Evolutionary conservation across 225 moss, liverwort and hornwort genomes (phyloP), one percentile per base, ranked within the genome.

Genomic region (Physcomitrium patens): DNA sequence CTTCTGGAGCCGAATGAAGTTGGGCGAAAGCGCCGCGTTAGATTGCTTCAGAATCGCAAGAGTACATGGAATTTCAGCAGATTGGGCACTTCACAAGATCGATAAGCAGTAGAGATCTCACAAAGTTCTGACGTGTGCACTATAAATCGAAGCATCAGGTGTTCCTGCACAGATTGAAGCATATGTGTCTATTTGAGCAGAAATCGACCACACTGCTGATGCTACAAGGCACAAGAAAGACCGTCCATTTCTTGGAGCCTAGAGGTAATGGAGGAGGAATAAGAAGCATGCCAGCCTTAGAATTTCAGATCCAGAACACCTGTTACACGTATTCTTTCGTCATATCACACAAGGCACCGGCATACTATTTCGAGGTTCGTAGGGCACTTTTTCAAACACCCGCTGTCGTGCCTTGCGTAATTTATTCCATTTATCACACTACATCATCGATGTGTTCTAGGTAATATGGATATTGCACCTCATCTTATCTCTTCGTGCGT

Each of bases 281-380:
- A 15, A 31, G 66, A 20, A 7, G 37, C 49, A 67, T 48, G 18
- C 47, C 58, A 75, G 67, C 58, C 75, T 67, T 58, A 75, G 67
- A 67, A 67, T 75, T 67, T 37, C 48, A 75, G 75, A 75, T 67
- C 75, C 67, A 75, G 18, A 44, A 45, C 54, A 65, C 45, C 66
- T 44, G 27, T 27, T 19, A 57, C 67, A 75, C 75, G 75, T 67
- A 67, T 31, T 58, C 47, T 66, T 28, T 57, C 48, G 48, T 37
- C 14, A 67, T 58, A 58, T 67, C 75, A 67, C 31, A 67, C 57
- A 67, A 28, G 49, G 72, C 72, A 72, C 8, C 72, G 49, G 24
- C 20, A 43, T 75, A 41, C 75, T 75, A 75, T 75, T 75, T 67
- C 67, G 15, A 58, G 75, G 67, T 48, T 58, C 48, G 75, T 75